Evolutionary conservation across 2,329 filamentous ascomycete species (phyloP).

Genomic region (Colletotrichum falcatum): DNA sequence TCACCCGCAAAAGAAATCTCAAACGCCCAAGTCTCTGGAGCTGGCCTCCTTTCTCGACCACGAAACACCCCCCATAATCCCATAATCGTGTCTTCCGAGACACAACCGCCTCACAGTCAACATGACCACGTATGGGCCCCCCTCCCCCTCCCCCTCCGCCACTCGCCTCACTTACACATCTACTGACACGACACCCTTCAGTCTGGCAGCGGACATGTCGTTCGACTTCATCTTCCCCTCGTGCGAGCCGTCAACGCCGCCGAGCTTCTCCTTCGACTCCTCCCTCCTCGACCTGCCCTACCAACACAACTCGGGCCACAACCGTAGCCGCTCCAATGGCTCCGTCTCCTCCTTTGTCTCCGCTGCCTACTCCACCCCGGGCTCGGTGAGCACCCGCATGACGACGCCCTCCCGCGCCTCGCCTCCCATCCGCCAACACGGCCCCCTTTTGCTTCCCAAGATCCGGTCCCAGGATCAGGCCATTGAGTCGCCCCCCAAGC

Average conservation of each 20-base stretch:
- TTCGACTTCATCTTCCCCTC: slow-evolving; percentile 71
- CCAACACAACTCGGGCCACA: slow-evolving; percentile 61
- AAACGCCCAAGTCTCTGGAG: slow-evolving; percentile 34
- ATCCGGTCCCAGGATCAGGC: slow-evolving; percentile 87
- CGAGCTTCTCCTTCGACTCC: slow-evolving; percentile 67
- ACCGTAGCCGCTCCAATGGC: slow-evolving; percentile 73
- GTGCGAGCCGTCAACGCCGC: slow-evolving; percentile 64
- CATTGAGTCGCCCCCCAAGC: slow-evolving; percentile 69
- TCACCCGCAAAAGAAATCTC: neutral
- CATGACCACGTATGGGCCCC: slow-evolving; percentile 57
- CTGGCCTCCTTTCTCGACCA: slow-evolving; percentile 38
- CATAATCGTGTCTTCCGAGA: slow-evolving; percentile 41
- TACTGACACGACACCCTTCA: slow-evolving; percentile 49
- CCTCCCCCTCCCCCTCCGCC: slow-evolving; percentile 20
- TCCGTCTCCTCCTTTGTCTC: slow-evolving; percentile 78
- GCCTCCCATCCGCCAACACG: slow-evolving; percentile 81
- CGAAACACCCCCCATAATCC: slow-evolving; percentile 32
- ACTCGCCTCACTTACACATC: slow-evolving; percentile 41
- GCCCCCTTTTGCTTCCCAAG: slow-evolving; percentile 84
- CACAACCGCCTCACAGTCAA: slow-evolving; percentile 44
- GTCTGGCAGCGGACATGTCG: slow-evolving; percentile 71
- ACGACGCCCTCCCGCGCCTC: slow-evolving; percentile 75
- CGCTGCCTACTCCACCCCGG: slow-evolving; percentile 64
- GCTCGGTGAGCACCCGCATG: slow-evolving; percentile 75
- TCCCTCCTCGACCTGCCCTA: slow-evolving; percentile 68